A percentile compares a stretch with the other conserved stretches of the same genome.
Evolutionary conservation across 1,139 yeast species (phyloP).

Genomic region (Kazachstania sp.): DNA sequence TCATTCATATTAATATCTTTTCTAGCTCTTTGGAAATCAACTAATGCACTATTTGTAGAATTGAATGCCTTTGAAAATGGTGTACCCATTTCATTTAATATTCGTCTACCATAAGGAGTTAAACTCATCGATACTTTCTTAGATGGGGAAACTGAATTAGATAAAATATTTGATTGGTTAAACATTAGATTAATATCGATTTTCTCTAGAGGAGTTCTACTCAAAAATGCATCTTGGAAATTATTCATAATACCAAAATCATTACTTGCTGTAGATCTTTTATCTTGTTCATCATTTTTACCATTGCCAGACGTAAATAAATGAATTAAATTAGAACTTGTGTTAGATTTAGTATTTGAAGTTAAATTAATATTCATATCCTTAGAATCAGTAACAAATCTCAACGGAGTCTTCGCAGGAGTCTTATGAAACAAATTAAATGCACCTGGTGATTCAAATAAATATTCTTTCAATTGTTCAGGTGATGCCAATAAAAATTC

Average conservation of each 20-base stretch:
- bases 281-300: conserved; percentile 4
- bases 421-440: conserved; percentile 27
- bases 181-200: conserved; percentile 30
- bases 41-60: conserved; percentile 29
- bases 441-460: conserved; percentile 31
- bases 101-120: conserved; percentile 28
- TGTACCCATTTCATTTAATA: conserved; percentile 27
- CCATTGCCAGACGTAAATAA: conserved; percentile 8
- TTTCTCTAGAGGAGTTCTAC: conserved; percentile 25
- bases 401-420: conserved; percentile 30
- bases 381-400: conserved; percentile 19
- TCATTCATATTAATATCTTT: conserved; percentile 14
- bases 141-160: conserved; percentile 25
- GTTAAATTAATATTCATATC: not conserved
- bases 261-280: conserved; percentile 5
- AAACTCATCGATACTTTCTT: conserved; percentile 22
- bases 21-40: conserved; percentile 29
- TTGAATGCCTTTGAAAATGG: conserved; percentile 16
- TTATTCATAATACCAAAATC: conserved; percentile 1
- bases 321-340: conserved; percentile 9
- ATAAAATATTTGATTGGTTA: conserved; percentile 17
- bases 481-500: conserved; percentile 29
- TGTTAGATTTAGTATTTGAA: conserved; percentile 4
- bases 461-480: conserved; percentile 29
- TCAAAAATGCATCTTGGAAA: conserved; percentile 2